phyloP scores from a whole-genome alignment of 768 basidiomycete genomes.

The Hericium rajendrae region DNA sequence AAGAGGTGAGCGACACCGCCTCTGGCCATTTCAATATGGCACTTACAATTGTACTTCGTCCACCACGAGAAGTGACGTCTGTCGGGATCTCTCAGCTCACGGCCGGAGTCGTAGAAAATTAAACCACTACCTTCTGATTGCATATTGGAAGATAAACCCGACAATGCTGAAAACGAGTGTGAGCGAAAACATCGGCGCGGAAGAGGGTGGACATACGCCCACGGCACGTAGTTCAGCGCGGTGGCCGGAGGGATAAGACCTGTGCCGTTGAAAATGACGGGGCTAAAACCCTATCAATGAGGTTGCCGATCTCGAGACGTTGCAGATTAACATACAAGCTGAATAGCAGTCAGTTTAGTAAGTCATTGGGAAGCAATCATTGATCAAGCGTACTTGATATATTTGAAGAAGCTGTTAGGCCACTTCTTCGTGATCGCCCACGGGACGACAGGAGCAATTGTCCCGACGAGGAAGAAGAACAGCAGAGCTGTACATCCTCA shows the following conservation, averaged over 20 bases:
- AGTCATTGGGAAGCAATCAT: not conserved
- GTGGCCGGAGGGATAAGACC: conserved; percentile 32
- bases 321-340: conserved; percentile 10
- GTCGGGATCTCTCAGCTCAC: conserved; percentile 3
- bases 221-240: conserved; percentile 30
- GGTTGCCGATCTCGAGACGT: no score
- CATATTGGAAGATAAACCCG: conserved; percentile 27
- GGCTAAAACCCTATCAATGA: conserved; percentile 14
- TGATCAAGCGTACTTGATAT: conserved; percentile 38
- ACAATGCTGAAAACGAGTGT: conserved; percentile 17
- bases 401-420: conserved; percentile 29
- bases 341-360: not conserved
- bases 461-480: conserved; percentile 75
- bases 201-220: conserved; percentile 10
- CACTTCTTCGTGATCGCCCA: conserved; percentile 31
- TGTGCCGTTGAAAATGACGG: conserved; percentile 32
- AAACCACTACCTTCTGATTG: conserved; percentile 25
- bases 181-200: not conserved
- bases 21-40: not conserved
- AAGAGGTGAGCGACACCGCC: not conserved
- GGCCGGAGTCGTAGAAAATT: conserved; percentile 33
- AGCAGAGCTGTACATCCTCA: conserved; percentile 25
- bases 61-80: conserved; percentile 28
- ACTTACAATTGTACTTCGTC: conserved; percentile 26
- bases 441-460: conserved; percentile 45